phyloP scores from a whole-genome alignment of 2,329 filamentous ascomycete genomes.

The Clarireedia homoeocarpa region DNA sequence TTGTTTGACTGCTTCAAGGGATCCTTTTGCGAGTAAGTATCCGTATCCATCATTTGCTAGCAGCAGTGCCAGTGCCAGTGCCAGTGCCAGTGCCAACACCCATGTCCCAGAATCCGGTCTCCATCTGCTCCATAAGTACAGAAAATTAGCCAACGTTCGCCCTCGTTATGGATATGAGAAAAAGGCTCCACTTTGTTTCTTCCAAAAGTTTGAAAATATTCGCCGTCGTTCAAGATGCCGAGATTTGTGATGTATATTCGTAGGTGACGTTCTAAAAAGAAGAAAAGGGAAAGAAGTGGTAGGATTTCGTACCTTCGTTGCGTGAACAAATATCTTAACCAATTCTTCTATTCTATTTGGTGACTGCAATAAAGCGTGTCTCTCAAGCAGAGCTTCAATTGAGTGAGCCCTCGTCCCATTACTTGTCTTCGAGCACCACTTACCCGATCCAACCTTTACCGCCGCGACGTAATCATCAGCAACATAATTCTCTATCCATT shows the following conservation, averaged over 20 bases:
- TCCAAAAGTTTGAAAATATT: not conserved
- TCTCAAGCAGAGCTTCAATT: conserved; percentile 61
- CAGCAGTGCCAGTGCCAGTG: no score
- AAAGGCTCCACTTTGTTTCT: not conserved
- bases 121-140: conserved; percentile 43
- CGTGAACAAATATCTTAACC: conserved; percentile 75
- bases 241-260: no score
- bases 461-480: conserved; percentile 71
- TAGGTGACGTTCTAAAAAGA: not conserved
- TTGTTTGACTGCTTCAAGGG: no score
- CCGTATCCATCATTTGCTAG: no score
- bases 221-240: no score
- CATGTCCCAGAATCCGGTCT: conserved; percentile 71
- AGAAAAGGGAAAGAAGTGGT: not conserved
- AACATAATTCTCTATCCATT: conserved; percentile 86
- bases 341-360: conserved; percentile 72
- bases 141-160: not conserved
- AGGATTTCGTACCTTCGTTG: conserved; percentile 59
- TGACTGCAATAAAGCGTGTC: conserved; percentile 64
- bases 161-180: not conserved
- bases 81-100: conserved; percentile 27
- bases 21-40: no score
- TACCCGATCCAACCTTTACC: conserved; percentile 62
- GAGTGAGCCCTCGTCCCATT: not conserved
- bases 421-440: conserved; percentile 21